These are phyloP conservation scores for Lunasporangiospora selenospora DNA, from an alignment of 192 early-diverging fungal genomes.

Conservation along the genomic window DNA sequence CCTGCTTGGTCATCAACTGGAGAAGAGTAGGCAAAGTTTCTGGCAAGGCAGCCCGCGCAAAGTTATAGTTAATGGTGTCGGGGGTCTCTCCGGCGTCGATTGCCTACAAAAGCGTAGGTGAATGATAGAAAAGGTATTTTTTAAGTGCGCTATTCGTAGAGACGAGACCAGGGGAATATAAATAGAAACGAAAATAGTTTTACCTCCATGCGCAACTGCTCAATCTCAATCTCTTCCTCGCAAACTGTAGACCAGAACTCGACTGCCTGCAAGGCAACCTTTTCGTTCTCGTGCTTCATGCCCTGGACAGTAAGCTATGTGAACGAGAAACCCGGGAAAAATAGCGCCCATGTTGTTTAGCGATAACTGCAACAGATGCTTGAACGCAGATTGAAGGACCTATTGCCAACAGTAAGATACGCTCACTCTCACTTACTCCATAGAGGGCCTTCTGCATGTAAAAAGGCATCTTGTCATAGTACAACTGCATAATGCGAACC, in stretches of 20 bases:
- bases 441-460: constrained; percentile 98
- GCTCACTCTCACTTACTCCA: constrained; percentile 81
- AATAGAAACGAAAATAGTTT: background rate
- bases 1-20: constrained; percentile 92
- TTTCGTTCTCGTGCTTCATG: constrained; percentile 89
- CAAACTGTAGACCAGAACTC: constrained; percentile 99
- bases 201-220: constrained; percentile 67
- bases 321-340: background rate
- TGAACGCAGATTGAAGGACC: background rate
- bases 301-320: constrained; percentile 85
- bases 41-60: constrained; percentile 78
- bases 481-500: constrained; percentile 95
- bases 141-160: background rate
- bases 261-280: constrained; percentile 94
- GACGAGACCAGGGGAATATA: background rate
- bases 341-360: background rate
- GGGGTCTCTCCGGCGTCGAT: constrained; percentile 55
- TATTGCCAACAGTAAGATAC: background rate
- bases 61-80: constrained; percentile 67
- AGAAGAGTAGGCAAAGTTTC: constrained; percentile 89
- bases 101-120: constrained; percentile 34
- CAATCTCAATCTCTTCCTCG: constrained; percentile 89
- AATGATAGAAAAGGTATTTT: background rate
- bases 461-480: constrained; percentile 95
- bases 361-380: background rate